Percentiles rank a stretch among this genome's conserved stretches.
Evolutionary conservation across 2,329 filamentous ascomycete species (phyloP).

Genomic region (Botrytis paeoniae): DNA sequence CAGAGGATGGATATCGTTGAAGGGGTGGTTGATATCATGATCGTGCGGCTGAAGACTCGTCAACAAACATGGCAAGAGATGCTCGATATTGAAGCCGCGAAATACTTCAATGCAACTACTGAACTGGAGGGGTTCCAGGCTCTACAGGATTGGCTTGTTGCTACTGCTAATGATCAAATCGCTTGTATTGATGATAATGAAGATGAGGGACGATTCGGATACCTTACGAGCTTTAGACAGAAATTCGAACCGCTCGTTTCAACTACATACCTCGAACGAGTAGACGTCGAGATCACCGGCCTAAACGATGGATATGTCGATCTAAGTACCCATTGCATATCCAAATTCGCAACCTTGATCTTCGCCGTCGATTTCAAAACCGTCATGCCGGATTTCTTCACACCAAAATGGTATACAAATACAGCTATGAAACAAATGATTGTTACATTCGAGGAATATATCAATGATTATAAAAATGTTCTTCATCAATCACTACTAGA

Average conservation of each 20-base stretch:
- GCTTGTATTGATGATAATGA: constrained; percentile 94
- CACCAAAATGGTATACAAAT: constrained; percentile 79
- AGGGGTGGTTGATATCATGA: constrained; percentile 95
- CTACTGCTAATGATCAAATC: constrained; percentile 97
- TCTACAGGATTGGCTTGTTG: constrained; percentile 92
- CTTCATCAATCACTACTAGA: constrained; percentile 85
- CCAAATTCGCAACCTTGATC: constrained; percentile 80
- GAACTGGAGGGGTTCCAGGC: constrained; percentile 70
- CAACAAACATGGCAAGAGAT: constrained; percentile 86
- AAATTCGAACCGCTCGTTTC: constrained; percentile 81
- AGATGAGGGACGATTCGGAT: constrained; percentile 70
- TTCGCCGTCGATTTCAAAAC: constrained; percentile 85
- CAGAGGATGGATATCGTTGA: constrained; percentile 87
- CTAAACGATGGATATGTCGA: constrained; percentile 93
- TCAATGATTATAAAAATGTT: constrained; percentile 79
- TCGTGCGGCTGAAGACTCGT: constrained; percentile 75
- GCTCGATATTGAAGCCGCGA: constrained; percentile 78
- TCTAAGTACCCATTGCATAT: constrained; percentile 88
- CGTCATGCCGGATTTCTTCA: constrained; percentile 89
- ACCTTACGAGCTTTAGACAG: constrained; percentile 80
- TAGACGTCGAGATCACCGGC: constrained; percentile 67
- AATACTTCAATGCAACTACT: constrained; percentile 60
- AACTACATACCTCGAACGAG: constrained; percentile 73
- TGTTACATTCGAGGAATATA: constrained; percentile 92
- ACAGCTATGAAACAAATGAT: constrained; percentile 92